Evolutionary conservation across 805 yeast species (phyloP), one percentile per base, ranked within the genome.

Genomic region (Vanderwaltozyma polyspora): DNA sequence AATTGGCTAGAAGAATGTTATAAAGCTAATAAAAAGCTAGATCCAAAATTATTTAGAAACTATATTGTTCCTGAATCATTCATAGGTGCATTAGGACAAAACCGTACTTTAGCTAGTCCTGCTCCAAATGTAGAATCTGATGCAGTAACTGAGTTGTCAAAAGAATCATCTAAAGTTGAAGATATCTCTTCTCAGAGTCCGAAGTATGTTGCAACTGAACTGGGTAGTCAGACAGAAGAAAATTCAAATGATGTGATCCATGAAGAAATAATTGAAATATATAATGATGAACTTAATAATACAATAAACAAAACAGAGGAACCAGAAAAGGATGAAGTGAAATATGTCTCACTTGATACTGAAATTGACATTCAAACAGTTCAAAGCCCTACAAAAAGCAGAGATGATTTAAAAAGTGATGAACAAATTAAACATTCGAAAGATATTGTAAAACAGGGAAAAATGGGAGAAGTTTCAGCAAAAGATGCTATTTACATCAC

Each of bases 1-100:
- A 10, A 15, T n/a, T 35, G 38, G 38, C 26, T 35, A 10, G 28
- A 28, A 21, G 28, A 31, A 11, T 35, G 32, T 17, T 14, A 27
- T 19, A 9, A n/a, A 4, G 4, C 6, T 16, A 27, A 28, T 8
- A 4, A 4, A 6, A 17, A 6, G 3, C 9, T 31, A 13, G 19
- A 31, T 24, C 21, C 33, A 8, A 5, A 22, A 3, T 3, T 3
- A 3, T 23, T n/a, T 10, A 7, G 12, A 5, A 12, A 6, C 15
- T 12, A 4, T 6, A 4, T 5, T 6, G 21, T 6, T 5, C 5
- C 5, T 10, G 11, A 9, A 10, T 8, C 9, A 6, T 28, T 18
- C 11, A 6, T 23, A 17, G 11, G 13, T 11, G 19, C 18, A 29
- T 11, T 34, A 19, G 31, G 26, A 3, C 29, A 27, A 28, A 15